Percentiles rank a stretch among this genome's conserved stretches.
These are phyloP conservation scores for Penicillium psychrofluorescens DNA, from an alignment of 495 filamentous ascomycete genomes.

Conservation along the genomic window DNA sequence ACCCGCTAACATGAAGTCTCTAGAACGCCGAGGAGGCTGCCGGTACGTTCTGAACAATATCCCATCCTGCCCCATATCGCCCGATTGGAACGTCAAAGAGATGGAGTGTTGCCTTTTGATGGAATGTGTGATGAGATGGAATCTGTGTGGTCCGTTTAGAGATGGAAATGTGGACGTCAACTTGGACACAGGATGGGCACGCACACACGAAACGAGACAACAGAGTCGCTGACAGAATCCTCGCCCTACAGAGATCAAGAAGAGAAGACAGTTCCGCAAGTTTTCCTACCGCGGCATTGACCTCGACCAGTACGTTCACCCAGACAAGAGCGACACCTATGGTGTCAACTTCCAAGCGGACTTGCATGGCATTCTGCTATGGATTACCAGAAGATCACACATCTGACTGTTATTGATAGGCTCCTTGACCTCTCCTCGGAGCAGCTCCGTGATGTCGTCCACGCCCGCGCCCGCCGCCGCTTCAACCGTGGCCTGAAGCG, in stretches of 20 bases:
- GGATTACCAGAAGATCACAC: constrained; percentile 12
- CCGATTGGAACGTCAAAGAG: neutral
- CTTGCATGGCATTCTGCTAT: too few species aligned
- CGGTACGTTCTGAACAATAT: constrained; percentile 48
- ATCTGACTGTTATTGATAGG: constrained; percentile 37
- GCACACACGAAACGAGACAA: constrained; percentile 11
- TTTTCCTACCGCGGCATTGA: constrained; percentile 99
- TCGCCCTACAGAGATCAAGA: constrained; percentile 76
- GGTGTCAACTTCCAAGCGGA: too few species aligned
- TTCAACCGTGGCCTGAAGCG: constrained; percentile 99
- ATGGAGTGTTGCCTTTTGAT: constrained; percentile 3
- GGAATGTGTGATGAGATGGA: constrained; percentile 1
- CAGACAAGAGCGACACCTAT: constrained; percentile 21
- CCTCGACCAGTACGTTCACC: constrained; percentile 83
- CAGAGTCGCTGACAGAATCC: constrained; percentile 33
- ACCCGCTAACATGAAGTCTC: constrained; percentile 29
- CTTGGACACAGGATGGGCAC: constrained; percentile 17
- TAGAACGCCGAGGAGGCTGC: constrained; percentile 94
- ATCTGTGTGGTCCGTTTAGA: constrained; percentile 3
- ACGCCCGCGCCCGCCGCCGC: constrained; percentile 94
- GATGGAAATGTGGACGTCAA: neutral
- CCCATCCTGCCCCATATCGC: constrained; percentile 4
- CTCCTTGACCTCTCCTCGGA: constrained; percentile 98
- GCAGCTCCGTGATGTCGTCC: constrained; percentile 97
- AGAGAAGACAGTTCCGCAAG: constrained; percentile 98